Conservation (phyloP, 2,329 filamentous ascomycete species). For the Dothistroma septosporum region DNA sequence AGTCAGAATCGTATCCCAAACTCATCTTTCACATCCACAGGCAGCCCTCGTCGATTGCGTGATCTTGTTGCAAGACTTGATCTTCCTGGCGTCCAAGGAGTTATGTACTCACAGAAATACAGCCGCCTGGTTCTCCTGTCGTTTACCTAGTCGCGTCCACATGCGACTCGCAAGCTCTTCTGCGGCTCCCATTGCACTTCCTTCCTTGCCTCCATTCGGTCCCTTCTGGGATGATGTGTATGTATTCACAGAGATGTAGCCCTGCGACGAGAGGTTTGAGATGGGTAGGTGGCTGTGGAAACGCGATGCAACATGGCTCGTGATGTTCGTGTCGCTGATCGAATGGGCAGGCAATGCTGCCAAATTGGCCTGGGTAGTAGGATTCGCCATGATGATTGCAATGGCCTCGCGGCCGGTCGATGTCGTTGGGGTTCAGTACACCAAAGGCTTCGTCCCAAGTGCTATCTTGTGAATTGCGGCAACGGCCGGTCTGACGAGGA, state of each 20-base stretch:
- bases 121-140: constrained; percentile 88
- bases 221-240: constrained; percentile 87
- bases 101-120: constrained; percentile 74
- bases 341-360: constrained; percentile 81
- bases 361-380: constrained; percentile 77
- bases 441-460: constrained; percentile 15
- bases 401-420: constrained; percentile 26
- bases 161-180: constrained; percentile 87
- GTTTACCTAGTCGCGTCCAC: constrained; percentile 76
- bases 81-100: not conserved
- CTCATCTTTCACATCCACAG: not conserved
- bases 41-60: not conserved
- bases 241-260: constrained; percentile 87
- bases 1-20: constrained; percentile 15
- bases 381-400: constrained; percentile 34
- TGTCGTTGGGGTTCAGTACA: constrained; percentile 13
- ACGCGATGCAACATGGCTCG: constrained; percentile 76
- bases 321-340: constrained; percentile 65
- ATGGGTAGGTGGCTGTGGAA: constrained; percentile 91
- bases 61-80: not conserved
- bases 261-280: constrained; percentile 84
- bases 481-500: not conserved
- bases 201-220: constrained; percentile 83
- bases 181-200: constrained; percentile 85
- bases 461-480: constrained; percentile 2